Evolutionary conservation across 257 asterid genomes (phyloP).

Genomic region (Nicotiana otophora): DNA sequence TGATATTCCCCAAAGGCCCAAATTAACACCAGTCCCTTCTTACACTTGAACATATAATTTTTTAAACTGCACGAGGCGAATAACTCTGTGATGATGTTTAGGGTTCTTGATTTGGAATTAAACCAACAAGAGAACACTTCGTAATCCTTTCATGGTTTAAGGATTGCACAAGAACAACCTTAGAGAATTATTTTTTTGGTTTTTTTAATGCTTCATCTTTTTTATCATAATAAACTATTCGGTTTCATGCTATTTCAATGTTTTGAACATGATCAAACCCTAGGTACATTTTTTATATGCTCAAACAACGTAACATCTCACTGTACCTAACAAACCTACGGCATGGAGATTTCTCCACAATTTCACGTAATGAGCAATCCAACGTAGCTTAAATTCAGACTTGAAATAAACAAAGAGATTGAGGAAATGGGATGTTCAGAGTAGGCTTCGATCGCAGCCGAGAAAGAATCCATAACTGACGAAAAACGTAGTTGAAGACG

Average conservation of each 20-base stretch:
- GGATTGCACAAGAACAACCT: constrained; percentile 29
- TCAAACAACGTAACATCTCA: too few species aligned
- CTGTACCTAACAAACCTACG: not conserved
- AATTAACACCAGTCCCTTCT: not conserved
- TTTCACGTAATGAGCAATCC: not conserved
- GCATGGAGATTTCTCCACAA: not conserved
- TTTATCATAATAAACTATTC: constrained; percentile 15
- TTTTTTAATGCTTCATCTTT: not conserved
- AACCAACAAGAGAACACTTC: constrained; percentile 36
- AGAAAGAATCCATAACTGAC: constrained; percentile 40
- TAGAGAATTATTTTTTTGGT: constrained; percentile 10
- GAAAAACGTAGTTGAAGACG: not conserved
- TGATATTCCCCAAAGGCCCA: not conserved
- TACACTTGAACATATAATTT: not conserved
- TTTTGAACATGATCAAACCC: constrained; percentile 18
- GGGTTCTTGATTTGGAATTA: constrained; percentile 16
- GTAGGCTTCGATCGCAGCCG: constrained; percentile 53
- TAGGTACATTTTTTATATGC: constrained; percentile 29
- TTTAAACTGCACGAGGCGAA: constrained; percentile 33
- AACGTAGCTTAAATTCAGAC: constrained; percentile 16
- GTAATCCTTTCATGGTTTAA: constrained; percentile 33
- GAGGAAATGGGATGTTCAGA: constrained; percentile 24
- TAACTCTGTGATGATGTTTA: constrained; percentile 35
- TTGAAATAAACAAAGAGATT: not conserved
- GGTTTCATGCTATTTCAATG: constrained; percentile 35